Evolutionary conservation across 768 basidiomycete genomes (phyloP).

Genomic region (Suillus subalutaceus): DNA sequence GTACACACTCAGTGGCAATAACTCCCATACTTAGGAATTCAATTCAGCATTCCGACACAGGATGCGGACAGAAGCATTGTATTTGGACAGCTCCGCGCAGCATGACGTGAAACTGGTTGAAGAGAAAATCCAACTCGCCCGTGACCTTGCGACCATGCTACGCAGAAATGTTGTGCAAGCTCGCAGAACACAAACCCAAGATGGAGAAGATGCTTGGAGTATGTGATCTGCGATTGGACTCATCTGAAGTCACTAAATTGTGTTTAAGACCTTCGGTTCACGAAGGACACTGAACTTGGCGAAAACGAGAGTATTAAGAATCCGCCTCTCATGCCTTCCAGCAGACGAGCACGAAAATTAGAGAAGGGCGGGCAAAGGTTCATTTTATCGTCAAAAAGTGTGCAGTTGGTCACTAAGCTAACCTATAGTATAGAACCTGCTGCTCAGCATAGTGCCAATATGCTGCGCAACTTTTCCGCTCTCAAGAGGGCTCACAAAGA

Average conservation of each 20-base stretch:
- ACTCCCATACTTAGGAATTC: not conserved
- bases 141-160: conserved; percentile 74
- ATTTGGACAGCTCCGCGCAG: conserved; percentile 42
- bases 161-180: conserved; percentile 89
- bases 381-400: conserved; percentile 12
- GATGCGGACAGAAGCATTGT: conserved; percentile 57
- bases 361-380: conserved; percentile 40
- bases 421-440: conserved; percentile 31
- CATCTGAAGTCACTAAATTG: not conserved
- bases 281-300: conserved; percentile 83
- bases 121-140: conserved; percentile 58
- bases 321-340: conserved; percentile 48
- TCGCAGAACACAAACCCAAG: conserved; percentile 41
- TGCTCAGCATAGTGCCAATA: conserved; percentile 31
- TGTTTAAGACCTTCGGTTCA: conserved; percentile 68
- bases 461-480: conserved; percentile 60
- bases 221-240: conserved; percentile 22
- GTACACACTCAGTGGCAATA: conserved; percentile 1
- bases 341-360: conserved; percentile 48
- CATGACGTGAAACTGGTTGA: conserved; percentile 52
- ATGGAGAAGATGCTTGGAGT: conserved; percentile 60
- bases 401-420: conserved; percentile 7
- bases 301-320: conserved; percentile 80
- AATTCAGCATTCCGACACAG: conserved; percentile 69
- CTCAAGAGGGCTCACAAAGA: conserved; percentile 70